Conservation (phyloP, 75 land plant genomes). For the Cupressus sempervirens region DNA sequence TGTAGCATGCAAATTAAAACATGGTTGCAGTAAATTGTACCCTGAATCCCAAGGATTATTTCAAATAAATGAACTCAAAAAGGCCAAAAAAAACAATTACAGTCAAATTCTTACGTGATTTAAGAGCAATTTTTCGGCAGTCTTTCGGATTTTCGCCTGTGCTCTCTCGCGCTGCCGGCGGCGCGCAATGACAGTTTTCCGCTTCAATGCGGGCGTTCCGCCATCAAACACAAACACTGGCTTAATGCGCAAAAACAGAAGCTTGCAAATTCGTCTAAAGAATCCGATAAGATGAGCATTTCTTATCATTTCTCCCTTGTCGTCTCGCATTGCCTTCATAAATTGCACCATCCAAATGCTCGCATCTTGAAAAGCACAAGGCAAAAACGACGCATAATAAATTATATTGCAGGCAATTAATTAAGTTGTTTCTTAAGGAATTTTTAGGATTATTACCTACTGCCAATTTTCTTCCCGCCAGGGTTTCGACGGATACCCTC, state of each 20-base stretch:
- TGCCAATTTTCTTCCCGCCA: conserved; percentile 85
- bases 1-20: too few relatives aligned
- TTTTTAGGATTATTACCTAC: conserved; percentile 51
- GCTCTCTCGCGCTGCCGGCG: conserved; percentile 91
- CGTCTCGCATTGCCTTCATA: conserved; percentile 99
- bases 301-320: conserved; percentile 90
- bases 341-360: conserved; percentile 99
- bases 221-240: conserved; percentile 99
- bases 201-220: conserved; percentile 94
- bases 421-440: neutral
- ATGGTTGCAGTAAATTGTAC: too few relatives aligned
- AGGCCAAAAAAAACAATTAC: too few relatives aligned
- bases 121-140: conserved; percentile 93
- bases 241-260: conserved; percentile 72
- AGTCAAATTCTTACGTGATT: conserved; percentile 61
- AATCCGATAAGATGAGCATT: conserved; percentile 95
- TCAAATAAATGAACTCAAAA: too few relatives aligned
- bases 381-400: neutral
- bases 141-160: conserved; percentile 85
- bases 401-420: conserved; percentile 1
- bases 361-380: conserved; percentile 61
- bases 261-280: conserved; percentile 98
- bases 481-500: conserved; percentile 96
- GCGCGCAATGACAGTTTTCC: conserved; percentile 84
- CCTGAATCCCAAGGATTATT: too few relatives aligned